Evolutionary conservation across 805 yeast genomes (phyloP), one percentile per base, ranked within the genome.

Genomic region (Scheffersomyces amazonensis): DNA sequence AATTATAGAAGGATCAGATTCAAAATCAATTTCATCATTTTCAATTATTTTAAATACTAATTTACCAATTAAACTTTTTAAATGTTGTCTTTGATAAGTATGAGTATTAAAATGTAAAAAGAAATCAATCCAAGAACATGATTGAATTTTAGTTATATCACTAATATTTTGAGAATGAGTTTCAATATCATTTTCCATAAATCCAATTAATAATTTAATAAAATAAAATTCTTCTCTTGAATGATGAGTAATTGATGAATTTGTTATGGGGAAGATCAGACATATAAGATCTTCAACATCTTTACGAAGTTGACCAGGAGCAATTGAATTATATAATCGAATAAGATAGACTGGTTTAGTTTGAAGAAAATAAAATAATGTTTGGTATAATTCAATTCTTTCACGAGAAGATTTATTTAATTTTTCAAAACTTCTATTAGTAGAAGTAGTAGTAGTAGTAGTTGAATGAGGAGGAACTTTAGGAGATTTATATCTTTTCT

Each of bases 291-390:
- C 31, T 19, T 57, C 57, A 21, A 68, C 48, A 16, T 53, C 55
- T 31, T 48, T 50, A 33, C 42, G 42, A 28, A 47, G 47, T 44
- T 44, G 51, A 35, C 17, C 50, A 37, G 51, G 56, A 42, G 34
- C 48, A 20, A 63, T 57, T 8, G 58, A 49, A 12, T 65, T 57
- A 39, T 79, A 75, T 24, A 87, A 58, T 11, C 78, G 62, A 2
- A 80, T 69, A 53, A 90, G 71, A 52, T 91, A 91, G 1, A 60
- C 56, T 0, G 96, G 86, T 50, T 87, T 87, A 0, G 95, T 85
- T 56, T 93, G 98, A 31, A 93, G 59, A 18, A 91, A 62, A 53
- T 83, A 93, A 48, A 93, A 81, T 36, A 91, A 54, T 16, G 86
- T 83, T 49, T 83, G 96, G 58, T 84, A 86, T 1, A 78, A 59